Base-by-base conservation (phyloP, 1,284 basidiomycete genomes). In the Trametes polyzona region DNA sequence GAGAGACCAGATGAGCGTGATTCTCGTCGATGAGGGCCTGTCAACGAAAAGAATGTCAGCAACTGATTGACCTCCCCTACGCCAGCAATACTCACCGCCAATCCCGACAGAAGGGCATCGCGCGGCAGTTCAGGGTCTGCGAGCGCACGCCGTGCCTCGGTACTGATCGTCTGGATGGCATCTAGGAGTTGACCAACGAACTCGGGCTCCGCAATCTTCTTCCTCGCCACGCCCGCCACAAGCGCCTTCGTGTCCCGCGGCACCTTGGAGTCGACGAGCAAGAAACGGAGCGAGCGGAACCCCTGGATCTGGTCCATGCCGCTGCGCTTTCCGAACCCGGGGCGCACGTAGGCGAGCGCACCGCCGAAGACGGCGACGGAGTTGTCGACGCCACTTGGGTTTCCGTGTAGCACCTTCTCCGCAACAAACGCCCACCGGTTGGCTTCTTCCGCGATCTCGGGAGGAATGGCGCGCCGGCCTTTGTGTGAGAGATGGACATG, bases 321-420 rank as follows among this genome's bases (percentile, higher is more conserved):
- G 65, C 86, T 84, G 68, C 86, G 83, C 69, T 84, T 83, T 51
- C 83, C 86, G 65, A 92, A 91, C 26, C 91, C 88, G 57, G 91
- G 81, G 48, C 93, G 87, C 5, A 90, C 93, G 74, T 97, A 99
- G 23, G 90, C 87, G 61, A 99, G 81, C 19, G 95, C 97, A 46
- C 97, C 96, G 17, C 97, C 97, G 68, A 90, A 93, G 0, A 95
- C 92, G 8, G 94, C 84, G 30, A 98, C 94, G 16, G 95, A 92
- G 73, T 99, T 99, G 74, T 99, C 97, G 30, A 99, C 93, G 19
- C 97, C 97, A 57, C 93, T 96, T 0, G 97, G 97, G 68, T 95
- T 99, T 3, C 97, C 97, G 71, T 99, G 97, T 49, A 98, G 78
- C 33, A 99, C 92, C 74, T 98, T 98, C 76, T 99, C 97, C 6